phyloP scores from a whole-genome alignment of 1,284 basidiomycete genomes.

The Cryptococcus sp. region DNA sequence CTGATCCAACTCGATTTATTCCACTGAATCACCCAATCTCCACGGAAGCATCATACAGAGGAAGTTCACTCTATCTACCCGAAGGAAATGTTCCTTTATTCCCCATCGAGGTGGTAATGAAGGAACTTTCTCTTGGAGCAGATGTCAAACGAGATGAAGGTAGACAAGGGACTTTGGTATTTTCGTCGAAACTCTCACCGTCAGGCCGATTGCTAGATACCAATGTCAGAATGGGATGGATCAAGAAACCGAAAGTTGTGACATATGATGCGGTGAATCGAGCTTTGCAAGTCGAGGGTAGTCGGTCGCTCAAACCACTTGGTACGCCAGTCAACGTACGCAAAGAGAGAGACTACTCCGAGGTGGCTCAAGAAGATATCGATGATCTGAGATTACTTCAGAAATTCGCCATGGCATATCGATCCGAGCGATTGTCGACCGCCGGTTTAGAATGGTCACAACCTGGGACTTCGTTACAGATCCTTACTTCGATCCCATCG shows the following conservation, averaged over 20 bases:
- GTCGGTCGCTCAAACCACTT: conserved; percentile 22
- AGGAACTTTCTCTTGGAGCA: conserved; percentile 58
- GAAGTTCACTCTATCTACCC: conserved; percentile 60
- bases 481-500: conserved; percentile 10
- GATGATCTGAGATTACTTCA: conserved; percentile 51
- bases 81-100: conserved; percentile 68
- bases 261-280: conserved; percentile 68
- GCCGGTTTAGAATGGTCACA: conserved; percentile 31
- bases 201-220: conserved; percentile 66
- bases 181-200: conserved; percentile 68
- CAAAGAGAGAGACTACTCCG: background rate
- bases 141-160: conserved; percentile 27
- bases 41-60: conserved; percentile 54
- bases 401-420: conserved; percentile 35
- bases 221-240: conserved; percentile 63
- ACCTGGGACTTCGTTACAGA: conserved; percentile 8
- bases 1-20: conserved; percentile 83
- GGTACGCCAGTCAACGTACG: conserved; percentile 11
- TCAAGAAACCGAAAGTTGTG: conserved; percentile 64
- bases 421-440: conserved; percentile 22
- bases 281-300: conserved; percentile 49
- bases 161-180: conserved; percentile 62
- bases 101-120: conserved; percentile 51
- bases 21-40: conserved; percentile 63
- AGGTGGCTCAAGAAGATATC: conserved; percentile 12